Base-by-base conservation (phyloP, 305 asterid genomes). In the Solanum aculeatissimum region DNA sequence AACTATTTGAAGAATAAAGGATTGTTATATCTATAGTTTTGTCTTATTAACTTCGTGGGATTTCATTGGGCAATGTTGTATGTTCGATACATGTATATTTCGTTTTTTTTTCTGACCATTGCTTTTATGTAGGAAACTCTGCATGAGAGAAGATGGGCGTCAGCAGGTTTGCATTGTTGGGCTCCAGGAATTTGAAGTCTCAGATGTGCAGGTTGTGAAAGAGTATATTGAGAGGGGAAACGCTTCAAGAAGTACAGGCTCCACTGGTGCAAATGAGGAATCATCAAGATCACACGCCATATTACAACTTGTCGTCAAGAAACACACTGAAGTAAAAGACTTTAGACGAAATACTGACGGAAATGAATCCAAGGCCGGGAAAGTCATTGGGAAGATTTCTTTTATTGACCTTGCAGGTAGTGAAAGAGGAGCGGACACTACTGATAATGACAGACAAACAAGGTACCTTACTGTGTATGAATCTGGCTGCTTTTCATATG, bases 111-210 rank as follows among this genome's bases (percentile, higher is more conserved):
- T 19, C 66, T 78, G 40, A 78, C 23, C 47, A 51, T n/a, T 10
- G 82, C 27, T 83, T 75, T 86, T 83, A 51, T 89, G 74, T 85
- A 97, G 99, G 94, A 95, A 95, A 92, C 91, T 95, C 42, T 93
- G 98, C 84, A 97, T 95, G 98, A 92, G 99, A 91, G 98, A 95
- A 91, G 98, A 97, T 86, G 99, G 98, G 65, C 94, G 96, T 80
- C 97, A 97, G 85, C 98, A 97, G 91, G 99, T 97, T 87, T 97
- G 99, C 91, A 97, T 97, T 85, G 99, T 97, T 71, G 99, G 99
- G 75, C 87, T 97, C 88, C 99, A 97, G 90, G 99, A 97, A 90
- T 97, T 95, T 88, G 99, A 95, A 97, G 99, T 97, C 68, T 93
- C 94, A 65, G 99, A 97, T 91, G 99, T 97, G 85, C 95, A 92